Conservation (phyloP, 1,284 basidiomycete species). For the Mycena citricolor region DNA sequence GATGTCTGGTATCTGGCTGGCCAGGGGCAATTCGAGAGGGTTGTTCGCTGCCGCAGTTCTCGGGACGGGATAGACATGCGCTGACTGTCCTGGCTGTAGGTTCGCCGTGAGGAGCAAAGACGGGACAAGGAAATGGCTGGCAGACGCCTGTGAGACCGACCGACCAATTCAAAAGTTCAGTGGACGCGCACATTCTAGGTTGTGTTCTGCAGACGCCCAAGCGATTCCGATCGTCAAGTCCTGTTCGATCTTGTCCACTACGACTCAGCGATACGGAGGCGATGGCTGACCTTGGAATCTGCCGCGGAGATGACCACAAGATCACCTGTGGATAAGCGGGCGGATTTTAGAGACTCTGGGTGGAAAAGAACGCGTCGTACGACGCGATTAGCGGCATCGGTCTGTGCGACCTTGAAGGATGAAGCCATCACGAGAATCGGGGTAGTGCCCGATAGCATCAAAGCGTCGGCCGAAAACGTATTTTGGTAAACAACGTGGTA, state of each 20-base stretch:
- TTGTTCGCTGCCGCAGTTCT: slow-evolving; percentile 29
- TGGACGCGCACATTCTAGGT: slow-evolving; percentile 51
- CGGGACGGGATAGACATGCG: slow-evolving; percentile 50
- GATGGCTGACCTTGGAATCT: slow-evolving; percentile 25
- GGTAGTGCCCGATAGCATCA: no score
- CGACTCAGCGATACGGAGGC: slow-evolving; percentile 18
- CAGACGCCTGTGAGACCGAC: slow-evolving; percentile 27
- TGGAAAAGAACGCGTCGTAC: slow-evolving; percentile 67
- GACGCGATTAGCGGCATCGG: slow-evolving; percentile 37
- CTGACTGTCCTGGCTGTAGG: slow-evolving; percentile 46
- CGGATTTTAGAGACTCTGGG: slow-evolving; percentile 59
- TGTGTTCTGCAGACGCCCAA: slow-evolving; percentile 67
- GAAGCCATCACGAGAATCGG: no score
- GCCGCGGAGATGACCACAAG: slow-evolving; percentile 54
- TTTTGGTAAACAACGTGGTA: no score
- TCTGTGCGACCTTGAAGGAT: no score
- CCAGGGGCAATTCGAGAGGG: slow-evolving; percentile 47
- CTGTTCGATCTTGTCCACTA: slow-evolving; percentile 34
- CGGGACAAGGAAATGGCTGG: slow-evolving; percentile 41
- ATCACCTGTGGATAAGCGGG: slow-evolving; percentile 71
- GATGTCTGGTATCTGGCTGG: slow-evolving; percentile 50
- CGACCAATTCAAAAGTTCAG: slow-evolving; percentile 16
- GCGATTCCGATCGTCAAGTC: slow-evolving; percentile 63
- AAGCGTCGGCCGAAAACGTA: no score
- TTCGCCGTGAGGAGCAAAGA: slow-evolving; percentile 61